These are phyloP conservation scores for Triticum monococcum DNA, from an alignment of 176 grass and related monocot species.

Conservation along the genomic window DNA sequence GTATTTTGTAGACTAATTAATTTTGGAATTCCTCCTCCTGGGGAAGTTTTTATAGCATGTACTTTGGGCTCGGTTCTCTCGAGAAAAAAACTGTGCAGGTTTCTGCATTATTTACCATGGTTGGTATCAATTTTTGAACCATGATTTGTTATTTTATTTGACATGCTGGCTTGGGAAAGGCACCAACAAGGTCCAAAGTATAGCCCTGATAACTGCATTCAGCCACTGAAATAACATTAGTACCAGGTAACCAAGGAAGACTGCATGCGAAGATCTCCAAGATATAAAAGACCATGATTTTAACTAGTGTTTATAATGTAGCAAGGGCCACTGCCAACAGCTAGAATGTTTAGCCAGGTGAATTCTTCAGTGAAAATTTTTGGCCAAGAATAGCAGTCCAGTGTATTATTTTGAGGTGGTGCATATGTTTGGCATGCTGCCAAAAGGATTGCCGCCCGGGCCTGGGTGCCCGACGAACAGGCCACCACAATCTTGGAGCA, in stretches of 20 bases:
- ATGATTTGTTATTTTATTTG: too few relatives aligned
- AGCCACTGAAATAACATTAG: too few relatives aligned
- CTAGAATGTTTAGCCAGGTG: too few relatives aligned
- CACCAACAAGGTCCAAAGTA: background rate
- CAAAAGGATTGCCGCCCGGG: constrained; percentile 10
- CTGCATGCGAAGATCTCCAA: too few relatives aligned
- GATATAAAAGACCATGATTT: background rate
- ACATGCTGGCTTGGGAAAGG: too few relatives aligned
- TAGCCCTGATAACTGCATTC: too few relatives aligned
- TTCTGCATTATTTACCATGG: background rate
- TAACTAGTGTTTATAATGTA: too few relatives aligned
- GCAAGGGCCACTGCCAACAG: too few relatives aligned
- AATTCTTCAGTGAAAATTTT: too few relatives aligned
- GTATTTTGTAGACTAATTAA: constrained; percentile 16
- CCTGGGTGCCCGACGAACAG: constrained; percentile 31
- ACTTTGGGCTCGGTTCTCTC: background rate
- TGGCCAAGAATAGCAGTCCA: background rate
- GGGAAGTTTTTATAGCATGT: background rate
- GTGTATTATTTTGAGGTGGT: constrained; percentile 6
- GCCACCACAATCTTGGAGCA: constrained; percentile 42
- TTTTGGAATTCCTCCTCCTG: background rate
- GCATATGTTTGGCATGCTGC: too few relatives aligned
- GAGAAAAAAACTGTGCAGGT: background rate
- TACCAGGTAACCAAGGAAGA: too few relatives aligned
- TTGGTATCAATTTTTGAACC: too few relatives aligned